A percentile compares a stretch with the other conserved stretches of the same genome.
phyloP scores from a whole-genome alignment of 2,329 filamentous ascomycete genomes.

The Orbilia oligospora region DNA sequence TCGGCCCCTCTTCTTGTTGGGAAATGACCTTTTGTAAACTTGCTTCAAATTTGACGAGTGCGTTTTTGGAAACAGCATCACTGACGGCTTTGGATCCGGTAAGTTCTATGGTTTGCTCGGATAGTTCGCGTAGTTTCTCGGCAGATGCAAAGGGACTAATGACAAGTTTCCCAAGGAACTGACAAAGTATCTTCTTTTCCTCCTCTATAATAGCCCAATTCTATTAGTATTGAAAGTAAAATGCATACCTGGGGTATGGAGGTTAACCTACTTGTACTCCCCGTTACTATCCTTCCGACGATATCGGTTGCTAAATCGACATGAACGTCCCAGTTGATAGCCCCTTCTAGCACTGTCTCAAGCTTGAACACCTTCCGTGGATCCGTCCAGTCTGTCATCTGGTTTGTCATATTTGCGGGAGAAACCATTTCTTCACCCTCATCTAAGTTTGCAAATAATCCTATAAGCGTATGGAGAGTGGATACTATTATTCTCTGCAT shows the following conservation, averaged over 20 bases:
- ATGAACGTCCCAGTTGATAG: constrained; percentile 83
- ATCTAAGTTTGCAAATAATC: constrained; percentile 79
- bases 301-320: constrained; percentile 83
- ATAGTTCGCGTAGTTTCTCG: constrained; percentile 73
- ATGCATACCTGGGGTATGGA: background rate
- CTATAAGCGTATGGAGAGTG: constrained; percentile 81
- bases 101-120: constrained; percentile 74
- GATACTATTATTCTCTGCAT: constrained; percentile 81
- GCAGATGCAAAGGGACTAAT: constrained; percentile 78
- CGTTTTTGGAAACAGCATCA: constrained; percentile 76
- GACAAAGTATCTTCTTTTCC: constrained; percentile 85
- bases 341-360: constrained; percentile 70
- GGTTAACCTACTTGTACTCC: constrained; percentile 74
- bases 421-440: constrained; percentile 86
- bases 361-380: constrained; percentile 80
- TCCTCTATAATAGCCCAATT: constrained; percentile 73
- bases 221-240: background rate
- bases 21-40: constrained; percentile 78
- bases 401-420: constrained; percentile 82
- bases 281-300: constrained; percentile 79
- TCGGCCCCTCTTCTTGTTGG: constrained; percentile 66
- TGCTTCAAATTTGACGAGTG: constrained; percentile 78
- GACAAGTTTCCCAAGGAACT: constrained; percentile 85
- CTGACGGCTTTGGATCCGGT: constrained; percentile 75
- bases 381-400: constrained; percentile 94